These are phyloP conservation scores for Termitomyces sp. DNA, from an alignment of 768 basidiomycete species.

Conservation along the genomic window DNA sequence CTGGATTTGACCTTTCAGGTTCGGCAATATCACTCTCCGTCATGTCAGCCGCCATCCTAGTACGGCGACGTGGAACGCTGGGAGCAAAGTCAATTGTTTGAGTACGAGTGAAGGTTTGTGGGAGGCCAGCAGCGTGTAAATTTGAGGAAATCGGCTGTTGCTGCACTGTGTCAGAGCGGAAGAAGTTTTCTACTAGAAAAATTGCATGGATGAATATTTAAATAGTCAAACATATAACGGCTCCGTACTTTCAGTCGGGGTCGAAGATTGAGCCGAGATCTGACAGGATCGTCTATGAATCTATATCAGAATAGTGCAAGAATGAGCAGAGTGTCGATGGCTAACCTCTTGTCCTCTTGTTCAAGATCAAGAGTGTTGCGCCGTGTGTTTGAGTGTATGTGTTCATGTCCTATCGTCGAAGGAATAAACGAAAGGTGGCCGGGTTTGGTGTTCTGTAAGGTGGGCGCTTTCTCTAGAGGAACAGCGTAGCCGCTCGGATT, in stretches of 20 bases:
- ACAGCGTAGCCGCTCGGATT: conserved; percentile 64
- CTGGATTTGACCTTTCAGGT: conserved; percentile 3
- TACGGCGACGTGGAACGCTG: conserved; percentile 21
- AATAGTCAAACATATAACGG: neutral
- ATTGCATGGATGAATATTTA: neutral
- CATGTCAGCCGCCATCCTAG: conserved; percentile 12
- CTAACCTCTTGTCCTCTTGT: conserved; percentile 2
- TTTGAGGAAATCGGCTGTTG: conserved; percentile 7
- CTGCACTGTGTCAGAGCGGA: conserved; percentile 30
- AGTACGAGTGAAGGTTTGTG: conserved; percentile 27
- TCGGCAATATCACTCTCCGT: conserved; percentile 11
- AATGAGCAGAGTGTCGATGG: neutral
- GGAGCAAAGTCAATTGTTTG: conserved; percentile 37
- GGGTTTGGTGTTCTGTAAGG: conserved; percentile 7
- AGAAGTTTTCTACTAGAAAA: conserved; percentile 22
- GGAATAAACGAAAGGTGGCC: conserved; percentile 18
- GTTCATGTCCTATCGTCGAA: conserved; percentile 1
- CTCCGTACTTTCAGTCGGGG: conserved; percentile 27
- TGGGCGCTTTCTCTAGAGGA: conserved; percentile 18
- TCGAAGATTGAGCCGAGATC: conserved; percentile 30
- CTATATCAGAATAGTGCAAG: neutral
- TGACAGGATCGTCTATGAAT: conserved; percentile 20
- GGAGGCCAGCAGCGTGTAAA: conserved; percentile 4
- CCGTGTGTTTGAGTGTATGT: neutral
- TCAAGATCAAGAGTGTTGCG: conserved; percentile 4